phyloP scores from a whole-genome alignment of 306 rosid genomes.

The Lagenaria siceraria region DNA sequence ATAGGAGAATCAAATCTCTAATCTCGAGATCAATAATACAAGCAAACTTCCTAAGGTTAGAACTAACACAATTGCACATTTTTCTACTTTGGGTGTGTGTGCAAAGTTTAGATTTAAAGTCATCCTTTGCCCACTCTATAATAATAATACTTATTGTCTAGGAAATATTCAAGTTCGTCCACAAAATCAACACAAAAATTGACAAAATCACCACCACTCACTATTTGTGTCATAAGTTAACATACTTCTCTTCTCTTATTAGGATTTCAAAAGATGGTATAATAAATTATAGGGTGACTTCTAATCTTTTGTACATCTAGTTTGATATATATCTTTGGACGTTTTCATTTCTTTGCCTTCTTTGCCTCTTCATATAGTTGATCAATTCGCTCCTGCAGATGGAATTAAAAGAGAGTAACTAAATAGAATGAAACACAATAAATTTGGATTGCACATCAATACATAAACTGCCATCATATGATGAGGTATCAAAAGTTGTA shows the following conservation, averaged over 20 bases:
- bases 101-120: not conserved
- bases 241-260: not conserved
- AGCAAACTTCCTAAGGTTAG: too few relatives aligned
- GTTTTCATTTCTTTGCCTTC: slow-evolving; percentile 20
- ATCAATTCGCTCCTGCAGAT: slow-evolving; percentile 52
- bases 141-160: not conserved
- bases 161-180: not conserved
- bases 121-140: not conserved
- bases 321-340: not conserved
- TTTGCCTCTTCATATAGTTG: slow-evolving; percentile 56
- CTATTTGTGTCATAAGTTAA: not conserved
- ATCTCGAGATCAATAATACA: too few relatives aligned
- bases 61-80: not conserved
- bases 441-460: not conserved
- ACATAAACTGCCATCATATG: not conserved
- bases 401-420: not conserved
- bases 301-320: not conserved
- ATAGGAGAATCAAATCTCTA: too few relatives aligned
- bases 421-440: not conserved
- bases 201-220: not conserved
- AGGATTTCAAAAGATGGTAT: not conserved
- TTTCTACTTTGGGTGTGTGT: not conserved
- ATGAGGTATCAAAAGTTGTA: not conserved
- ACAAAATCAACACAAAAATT: not conserved
- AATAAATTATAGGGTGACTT: not conserved